Evolutionary conservation across 1,284 basidiomycete species (phyloP).

Genomic region (Heterobasidion annosum): DNA sequence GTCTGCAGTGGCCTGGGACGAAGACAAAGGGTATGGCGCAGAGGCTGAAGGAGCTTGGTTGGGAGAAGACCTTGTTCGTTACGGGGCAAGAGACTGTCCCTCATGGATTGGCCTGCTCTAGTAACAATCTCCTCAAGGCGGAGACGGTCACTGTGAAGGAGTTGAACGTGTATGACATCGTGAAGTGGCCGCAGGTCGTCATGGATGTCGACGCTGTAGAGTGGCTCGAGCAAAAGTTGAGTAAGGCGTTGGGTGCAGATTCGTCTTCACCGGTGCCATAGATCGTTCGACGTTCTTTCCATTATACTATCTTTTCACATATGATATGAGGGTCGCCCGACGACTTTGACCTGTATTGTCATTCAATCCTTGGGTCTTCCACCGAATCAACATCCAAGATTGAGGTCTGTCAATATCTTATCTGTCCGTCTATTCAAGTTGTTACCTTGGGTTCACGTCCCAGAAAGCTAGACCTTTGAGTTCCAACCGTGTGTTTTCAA

Average conservation of each 20-base stretch:
- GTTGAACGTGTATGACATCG: constrained; percentile 67
- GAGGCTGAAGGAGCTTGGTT: constrained; percentile 50
- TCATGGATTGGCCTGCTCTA: constrained; percentile 43
- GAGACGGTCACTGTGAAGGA: constrained; percentile 56
- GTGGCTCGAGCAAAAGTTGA: constrained; percentile 54
- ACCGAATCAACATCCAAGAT: too few relatives aligned
- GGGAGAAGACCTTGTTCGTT: constrained; percentile 63
- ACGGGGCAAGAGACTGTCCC: constrained; percentile 56
- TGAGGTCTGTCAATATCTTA: too few relatives aligned
- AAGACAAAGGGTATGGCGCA: constrained; percentile 58
- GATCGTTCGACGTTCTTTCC: not conserved
- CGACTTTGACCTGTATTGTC: too few relatives aligned
- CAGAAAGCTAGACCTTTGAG: too few relatives aligned
- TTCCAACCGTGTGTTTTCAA: too few relatives aligned
- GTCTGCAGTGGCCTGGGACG: constrained; percentile 59
- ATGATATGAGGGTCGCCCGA: not conserved
- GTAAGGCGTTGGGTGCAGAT: constrained; percentile 18
- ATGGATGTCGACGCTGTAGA: constrained; percentile 66
- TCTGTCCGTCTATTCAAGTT: too few relatives aligned
- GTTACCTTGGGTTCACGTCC: too few relatives aligned
- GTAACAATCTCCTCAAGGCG: constrained; percentile 56
- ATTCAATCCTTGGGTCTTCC: too few relatives aligned
- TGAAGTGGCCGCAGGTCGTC: constrained; percentile 69
- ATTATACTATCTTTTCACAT: not conserved
- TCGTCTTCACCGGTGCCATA: not conserved